Conservation (phyloP, 2,329 filamentous ascomycete species). For the Cryphonectria japonica region DNA sequence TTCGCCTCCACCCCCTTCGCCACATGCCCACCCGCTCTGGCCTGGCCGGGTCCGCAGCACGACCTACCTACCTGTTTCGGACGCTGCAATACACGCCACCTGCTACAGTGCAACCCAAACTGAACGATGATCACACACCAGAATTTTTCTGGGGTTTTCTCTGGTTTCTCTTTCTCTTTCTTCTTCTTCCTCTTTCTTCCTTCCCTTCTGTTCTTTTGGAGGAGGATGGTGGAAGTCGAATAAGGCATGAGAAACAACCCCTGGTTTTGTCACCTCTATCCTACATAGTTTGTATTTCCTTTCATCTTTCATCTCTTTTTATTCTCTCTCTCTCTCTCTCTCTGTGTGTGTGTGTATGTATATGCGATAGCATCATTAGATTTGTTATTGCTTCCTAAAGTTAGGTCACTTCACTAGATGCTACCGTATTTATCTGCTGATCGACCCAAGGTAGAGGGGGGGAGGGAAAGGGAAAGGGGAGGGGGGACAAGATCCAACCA, state of each 20-base stretch:
- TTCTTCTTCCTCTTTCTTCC: no score
- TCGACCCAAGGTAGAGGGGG: no score
- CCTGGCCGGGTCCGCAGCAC: background rate
- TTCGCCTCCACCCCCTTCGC: background rate
- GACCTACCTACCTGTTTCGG: constrained; percentile 1
- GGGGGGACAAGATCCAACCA: background rate
- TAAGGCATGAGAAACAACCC: no score
- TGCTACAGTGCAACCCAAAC: background rate
- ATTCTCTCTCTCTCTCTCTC: no score
- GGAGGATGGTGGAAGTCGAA: no score
- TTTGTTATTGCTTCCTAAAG: background rate
- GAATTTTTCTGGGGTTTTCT: no score
- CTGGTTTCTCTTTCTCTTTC: no score
- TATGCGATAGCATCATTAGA: background rate
- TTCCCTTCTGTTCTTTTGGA: background rate
- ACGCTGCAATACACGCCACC: background rate
- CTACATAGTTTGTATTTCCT: no score
- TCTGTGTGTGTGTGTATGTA: background rate
- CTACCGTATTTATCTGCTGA: background rate
- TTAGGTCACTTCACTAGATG: background rate
- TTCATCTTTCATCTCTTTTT: no score
- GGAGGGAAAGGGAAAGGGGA: background rate
- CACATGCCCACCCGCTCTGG: background rate
- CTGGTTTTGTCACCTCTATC: background rate
- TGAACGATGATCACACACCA: background rate